Conservation (phyloP, 805 yeast species). For the Torulaspora delbrueckii region DNA sequence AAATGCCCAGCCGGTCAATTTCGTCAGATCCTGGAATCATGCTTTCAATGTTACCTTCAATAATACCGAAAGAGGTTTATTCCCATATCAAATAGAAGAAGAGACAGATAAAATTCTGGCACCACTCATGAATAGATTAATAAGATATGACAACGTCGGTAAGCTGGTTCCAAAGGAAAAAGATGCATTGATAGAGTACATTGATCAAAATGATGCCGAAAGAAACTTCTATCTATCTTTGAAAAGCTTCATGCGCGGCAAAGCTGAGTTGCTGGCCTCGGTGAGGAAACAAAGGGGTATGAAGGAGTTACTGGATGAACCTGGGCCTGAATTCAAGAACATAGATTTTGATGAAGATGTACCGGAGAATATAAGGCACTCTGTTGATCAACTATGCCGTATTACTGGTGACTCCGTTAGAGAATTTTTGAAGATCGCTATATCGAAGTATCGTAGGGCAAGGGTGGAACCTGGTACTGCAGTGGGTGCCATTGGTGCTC, state of each 20-base stretch:
- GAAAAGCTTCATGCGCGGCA: constrained; percentile 53
- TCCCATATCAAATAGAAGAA: constrained; percentile 64
- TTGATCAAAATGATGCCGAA: constrained; percentile 85
- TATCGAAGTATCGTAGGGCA: constrained; percentile 78
- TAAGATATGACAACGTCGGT: constrained; percentile 74
- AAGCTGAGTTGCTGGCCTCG: constrained; percentile 53
- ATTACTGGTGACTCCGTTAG: constrained; percentile 57
- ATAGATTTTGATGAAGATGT: constrained; percentile 38
- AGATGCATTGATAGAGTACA: constrained; percentile 50
- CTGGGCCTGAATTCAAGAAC: constrained; percentile 43
- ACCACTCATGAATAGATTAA: constrained; percentile 56
- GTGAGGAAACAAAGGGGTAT: constrained; percentile 53
- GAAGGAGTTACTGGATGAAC: constrained; percentile 41
- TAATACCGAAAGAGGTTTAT: constrained; percentile 48
- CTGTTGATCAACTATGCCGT: constrained; percentile 61
- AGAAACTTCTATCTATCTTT: constrained; percentile 77
- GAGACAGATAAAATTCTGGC: constrained; percentile 50
- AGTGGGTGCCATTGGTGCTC: constrained; percentile 99
- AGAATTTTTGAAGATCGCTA: constrained; percentile 68
- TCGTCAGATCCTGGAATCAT: constrained; percentile 92
- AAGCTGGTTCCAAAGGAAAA: constrained; percentile 43
- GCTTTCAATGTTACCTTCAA: constrained; percentile 68
- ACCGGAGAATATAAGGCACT: constrained; percentile 37
- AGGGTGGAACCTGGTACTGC: constrained; percentile 99
- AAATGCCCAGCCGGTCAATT: constrained; percentile 93